Percentiles rank a stretch among this genome's conserved stretches.
Evolutionary conservation across 2,329 filamentous ascomycete species (phyloP).

Genomic region (Fusarium sp.): DNA sequence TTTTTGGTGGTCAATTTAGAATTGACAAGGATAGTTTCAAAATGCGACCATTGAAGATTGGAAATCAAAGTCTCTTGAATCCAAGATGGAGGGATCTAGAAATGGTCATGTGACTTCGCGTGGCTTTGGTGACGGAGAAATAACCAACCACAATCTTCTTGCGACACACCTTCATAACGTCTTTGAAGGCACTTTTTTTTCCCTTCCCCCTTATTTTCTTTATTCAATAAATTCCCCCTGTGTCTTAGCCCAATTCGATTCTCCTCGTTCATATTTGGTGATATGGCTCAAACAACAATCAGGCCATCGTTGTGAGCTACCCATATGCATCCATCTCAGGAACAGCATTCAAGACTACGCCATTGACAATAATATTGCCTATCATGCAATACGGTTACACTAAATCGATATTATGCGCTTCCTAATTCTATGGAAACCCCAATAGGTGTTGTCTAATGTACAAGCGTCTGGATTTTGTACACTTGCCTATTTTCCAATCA

Average conservation of each 20-base stretch:
- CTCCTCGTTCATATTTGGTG: too few relatives aligned
- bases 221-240: too few relatives aligned
- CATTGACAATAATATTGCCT: not conserved
- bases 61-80: constrained; percentile 28
- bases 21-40: not conserved
- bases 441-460: not conserved
- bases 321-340: not conserved
- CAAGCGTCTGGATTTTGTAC: not conserved
- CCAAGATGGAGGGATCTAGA: constrained; percentile 21
- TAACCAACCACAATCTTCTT: too few relatives aligned
- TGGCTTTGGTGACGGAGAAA: constrained; percentile 4
- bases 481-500: not conserved
- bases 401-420: not conserved
- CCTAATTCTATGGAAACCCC: not conserved
- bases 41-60: constrained; percentile 14
- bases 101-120: constrained; percentile 30
- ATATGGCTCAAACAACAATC: too few relatives aligned
- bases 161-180: too few relatives aligned
- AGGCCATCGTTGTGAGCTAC: not conserved
- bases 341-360: not conserved
- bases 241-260: too few relatives aligned
- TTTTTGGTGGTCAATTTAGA: not conserved
- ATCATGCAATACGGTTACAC: not conserved
- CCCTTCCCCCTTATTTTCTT: too few relatives aligned
- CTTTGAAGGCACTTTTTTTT: too few relatives aligned